A percentile compares a stretch with the other conserved stretches of the same genome.
phyloP scores from a whole-genome alignment of 345 rosid species.

The Syzygium jambos region DNA sequence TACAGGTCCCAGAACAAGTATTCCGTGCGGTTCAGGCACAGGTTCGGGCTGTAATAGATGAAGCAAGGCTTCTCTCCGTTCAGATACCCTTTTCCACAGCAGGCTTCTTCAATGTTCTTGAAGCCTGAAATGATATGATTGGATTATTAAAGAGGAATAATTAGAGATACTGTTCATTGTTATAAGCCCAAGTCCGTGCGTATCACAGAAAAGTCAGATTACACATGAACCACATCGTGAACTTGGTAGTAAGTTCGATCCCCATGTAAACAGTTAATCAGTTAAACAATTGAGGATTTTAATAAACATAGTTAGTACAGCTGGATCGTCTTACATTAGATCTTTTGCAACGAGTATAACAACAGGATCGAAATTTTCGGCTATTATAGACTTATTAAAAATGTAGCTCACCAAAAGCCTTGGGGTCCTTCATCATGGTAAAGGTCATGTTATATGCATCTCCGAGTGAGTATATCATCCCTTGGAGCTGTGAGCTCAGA shows the following conservation, averaged over 20 bases:
- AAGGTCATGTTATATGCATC: constrained; percentile 7
- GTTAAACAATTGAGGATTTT: too few species aligned
- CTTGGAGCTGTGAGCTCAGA: constrained; percentile 1
- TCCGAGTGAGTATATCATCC: constrained; percentile 3
- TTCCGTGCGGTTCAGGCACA: background rate
- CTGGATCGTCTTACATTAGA: background rate
- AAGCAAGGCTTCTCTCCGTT: constrained; percentile 1
- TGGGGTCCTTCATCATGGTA: background rate
- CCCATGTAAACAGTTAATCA: too few species aligned
- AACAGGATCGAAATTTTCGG: background rate
- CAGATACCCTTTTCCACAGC: constrained; percentile 3
- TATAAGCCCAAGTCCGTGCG: too few species aligned
- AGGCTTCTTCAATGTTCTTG: background rate
- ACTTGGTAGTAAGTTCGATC: too few species aligned
- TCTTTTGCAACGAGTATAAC: background rate
- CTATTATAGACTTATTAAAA: background rate
- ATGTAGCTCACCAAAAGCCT: background rate
- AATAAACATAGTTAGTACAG: background rate
- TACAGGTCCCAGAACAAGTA: constrained; percentile 15
- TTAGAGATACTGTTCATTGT: too few species aligned
- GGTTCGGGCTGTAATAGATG: background rate
- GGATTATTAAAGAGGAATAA: background rate
- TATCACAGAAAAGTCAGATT: too few species aligned
- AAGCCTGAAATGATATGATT: background rate
- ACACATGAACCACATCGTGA: too few species aligned